Evolutionary conservation across 2,329 filamentous ascomycete genomes (phyloP), one percentile per base, ranked within the genome.

Genomic region (Didymella pomorum): DNA sequence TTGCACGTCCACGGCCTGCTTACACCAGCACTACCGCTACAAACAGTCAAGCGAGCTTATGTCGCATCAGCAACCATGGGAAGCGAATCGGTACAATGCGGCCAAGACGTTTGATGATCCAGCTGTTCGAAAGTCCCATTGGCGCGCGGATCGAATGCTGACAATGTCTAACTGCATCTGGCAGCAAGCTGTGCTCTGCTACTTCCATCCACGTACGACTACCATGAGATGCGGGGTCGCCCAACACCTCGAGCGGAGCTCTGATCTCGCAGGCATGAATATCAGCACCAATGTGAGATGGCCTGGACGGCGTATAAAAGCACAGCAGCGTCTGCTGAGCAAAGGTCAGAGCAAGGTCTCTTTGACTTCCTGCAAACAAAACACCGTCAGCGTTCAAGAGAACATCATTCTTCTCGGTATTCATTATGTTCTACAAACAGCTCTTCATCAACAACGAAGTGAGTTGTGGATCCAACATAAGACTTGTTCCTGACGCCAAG

Each of bases 371-470:
- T 29, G 26, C 21, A n/a, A 11, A 11, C 26, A 10, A 12, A 10
- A 21, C 28, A 43, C 42, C 14, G 11, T 29, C 39, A 41, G 28
- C 11, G 16, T 21, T 16, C 21, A 23, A 14, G 14, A 23, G 9
- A 9, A 35, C 12, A 7, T 2, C 39, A 4, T 52, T n/a, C 45
- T 23, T 29, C 10, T 26, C 46, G 23, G 39, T 16, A 3, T 23
- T 18, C 33, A 21, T 20, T 6, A 70, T 69, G 62, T 60, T 63
- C 4, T 50, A 65, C 29, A 61, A 65, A 29, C 53, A 58, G 25
- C 60, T 70, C 11, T 71, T 72, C 48, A 72, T 72, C 58, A 70
- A 72, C 41, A 72, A 72, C 20, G 68, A 73, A 57, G 71, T 68
- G 25, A 11, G 33, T 53, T 9, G 9, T 25, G 41, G 8, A n/a